Evolutionary conservation across 768 basidiomycete genomes (phyloP), one percentile per base, ranked within the genome.

Genomic region (Dendrothele bispora): DNA sequence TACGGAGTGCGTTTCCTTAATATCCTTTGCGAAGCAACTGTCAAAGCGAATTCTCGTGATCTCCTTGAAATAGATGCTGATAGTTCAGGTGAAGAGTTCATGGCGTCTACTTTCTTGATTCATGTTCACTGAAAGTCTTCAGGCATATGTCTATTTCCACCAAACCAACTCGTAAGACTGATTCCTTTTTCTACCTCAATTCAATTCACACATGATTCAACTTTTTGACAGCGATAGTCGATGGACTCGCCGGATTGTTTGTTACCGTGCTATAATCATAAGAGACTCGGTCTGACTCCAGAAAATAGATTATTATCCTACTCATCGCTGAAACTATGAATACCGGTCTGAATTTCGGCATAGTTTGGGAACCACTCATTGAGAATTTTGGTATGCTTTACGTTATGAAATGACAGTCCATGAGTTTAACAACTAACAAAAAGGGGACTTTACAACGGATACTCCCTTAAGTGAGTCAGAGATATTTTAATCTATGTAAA

Each of bases 321-420:
- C 37, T 58, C 17, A 51, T 58, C 15, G 30, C 46, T 30, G 56
- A 58, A 41, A 58, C 56, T 14, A n/a, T 50, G 25, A 58, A 57
- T 30, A 48, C 48, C 15, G 48, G 38, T 11, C 44, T 43, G 24
- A 49, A 56, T 43, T 55, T 58, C 21, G 56, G 28, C 21, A 48
- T 58, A 25, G 53, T 57, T n/a, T 58, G 53, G 44, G 46, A 58
- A 34, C 56, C 56, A 11, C 43, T 58, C n/a, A 37, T 56, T 22
- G 28, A 46, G 25, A 29, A 42, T 10, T 56, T 39, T 15, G 56
- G 51, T 57, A 18, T 34, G 50, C 30, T 36, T 7, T 21, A 56
- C 55, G 7, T 55, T 67, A n/a, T n/a, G n/a, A n/a, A n/a, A n/a
- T n/a, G n/a, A n/a, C n/a, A n/a, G n/a, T n/a, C n/a, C n/a, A n/a